phyloP scores from a whole-genome alignment of 805 yeast genomes.

The Candida loeiensis region DNA sequence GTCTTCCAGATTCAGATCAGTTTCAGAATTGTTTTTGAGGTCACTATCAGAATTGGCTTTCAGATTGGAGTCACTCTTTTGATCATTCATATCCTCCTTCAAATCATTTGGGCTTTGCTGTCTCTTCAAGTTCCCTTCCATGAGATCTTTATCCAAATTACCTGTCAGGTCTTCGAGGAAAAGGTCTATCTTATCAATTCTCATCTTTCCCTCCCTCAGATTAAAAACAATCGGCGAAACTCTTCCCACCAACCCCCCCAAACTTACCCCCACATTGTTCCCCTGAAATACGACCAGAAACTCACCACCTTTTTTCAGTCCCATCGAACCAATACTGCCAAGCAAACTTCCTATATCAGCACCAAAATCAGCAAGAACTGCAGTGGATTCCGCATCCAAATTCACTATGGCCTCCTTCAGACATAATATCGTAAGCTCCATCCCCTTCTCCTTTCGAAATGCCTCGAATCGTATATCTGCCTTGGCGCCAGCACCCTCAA shows the following conservation, averaged over 20 bases:
- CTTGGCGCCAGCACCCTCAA: constrained; percentile 19
- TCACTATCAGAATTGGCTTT: no score
- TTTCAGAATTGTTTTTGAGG: no score
- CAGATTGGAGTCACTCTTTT: no score
- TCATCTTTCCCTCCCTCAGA: background rate
- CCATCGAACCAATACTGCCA: constrained; percentile 10
- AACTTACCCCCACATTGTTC: background rate
- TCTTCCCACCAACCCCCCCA: background rate
- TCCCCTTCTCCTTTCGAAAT: constrained; percentile 19
- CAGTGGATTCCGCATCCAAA: constrained; percentile 21
- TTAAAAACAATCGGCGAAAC: background rate
- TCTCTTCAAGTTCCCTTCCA: no score
- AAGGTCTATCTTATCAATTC: background rate
- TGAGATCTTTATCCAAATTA: no score
- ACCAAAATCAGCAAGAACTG: constrained; percentile 22
- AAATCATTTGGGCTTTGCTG: no score
- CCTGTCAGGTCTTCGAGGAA: background rate
- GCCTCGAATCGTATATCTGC: constrained; percentile 56
- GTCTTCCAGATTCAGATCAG: no score
- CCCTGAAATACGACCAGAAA: background rate
- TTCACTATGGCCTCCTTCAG: constrained; percentile 37
- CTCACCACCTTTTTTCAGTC: background rate
- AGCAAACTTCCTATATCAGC: constrained; percentile 23
- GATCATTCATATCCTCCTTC: no score
- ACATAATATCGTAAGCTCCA: constrained; percentile 39